Evolutionary conservation across 2,329 filamentous ascomycete genomes (phyloP).

Genomic region (Leptographium galeiforme): DNA sequence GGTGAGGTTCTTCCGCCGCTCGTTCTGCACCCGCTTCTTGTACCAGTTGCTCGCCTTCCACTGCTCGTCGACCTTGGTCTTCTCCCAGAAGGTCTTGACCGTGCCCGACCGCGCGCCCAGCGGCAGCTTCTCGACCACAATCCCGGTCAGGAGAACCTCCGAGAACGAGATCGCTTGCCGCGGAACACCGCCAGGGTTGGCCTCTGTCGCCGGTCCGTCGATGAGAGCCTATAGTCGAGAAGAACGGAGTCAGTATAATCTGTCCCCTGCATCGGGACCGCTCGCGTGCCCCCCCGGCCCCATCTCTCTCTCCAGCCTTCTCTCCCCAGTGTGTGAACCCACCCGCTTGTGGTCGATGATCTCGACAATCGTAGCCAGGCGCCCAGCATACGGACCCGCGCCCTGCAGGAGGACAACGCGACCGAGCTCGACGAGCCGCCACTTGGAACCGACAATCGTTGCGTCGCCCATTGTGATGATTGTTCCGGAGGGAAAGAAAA

Average conservation of each 20-base stretch:
- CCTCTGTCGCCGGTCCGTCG: constrained; percentile 79
- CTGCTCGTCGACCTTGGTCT: constrained; percentile 81
- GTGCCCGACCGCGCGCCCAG: constrained; percentile 70
- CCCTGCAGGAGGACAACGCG: constrained; percentile 84
- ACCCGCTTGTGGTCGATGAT: constrained; percentile 99
- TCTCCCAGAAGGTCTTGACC: constrained; percentile 83
- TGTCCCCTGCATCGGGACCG: not conserved
- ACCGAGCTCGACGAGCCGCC: constrained; percentile 97
- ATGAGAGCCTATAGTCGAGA: constrained; percentile 61
- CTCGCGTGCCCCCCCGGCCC: not conserved
- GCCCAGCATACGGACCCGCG: constrained; percentile 66
- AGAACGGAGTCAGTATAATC: constrained; percentile 2
- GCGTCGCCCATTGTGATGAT: constrained; percentile 65
- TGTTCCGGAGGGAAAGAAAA: constrained; percentile 2
- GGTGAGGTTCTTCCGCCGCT: constrained; percentile 80
- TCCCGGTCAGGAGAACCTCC: constrained; percentile 76
- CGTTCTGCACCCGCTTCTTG: constrained; percentile 77
- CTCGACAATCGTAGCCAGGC: constrained; percentile 90
- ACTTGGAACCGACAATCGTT: constrained; percentile 68
- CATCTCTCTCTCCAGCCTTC: not conserved
- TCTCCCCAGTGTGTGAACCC: constrained; percentile 35
- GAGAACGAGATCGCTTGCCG: constrained; percentile 76
- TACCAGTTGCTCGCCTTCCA: constrained; percentile 87
- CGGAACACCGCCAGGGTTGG: constrained; percentile 59
- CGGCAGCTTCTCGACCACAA: constrained; percentile 76